Conservation (phyloP, 257 asterid species). For the Handroanthus guayacan region DNA sequence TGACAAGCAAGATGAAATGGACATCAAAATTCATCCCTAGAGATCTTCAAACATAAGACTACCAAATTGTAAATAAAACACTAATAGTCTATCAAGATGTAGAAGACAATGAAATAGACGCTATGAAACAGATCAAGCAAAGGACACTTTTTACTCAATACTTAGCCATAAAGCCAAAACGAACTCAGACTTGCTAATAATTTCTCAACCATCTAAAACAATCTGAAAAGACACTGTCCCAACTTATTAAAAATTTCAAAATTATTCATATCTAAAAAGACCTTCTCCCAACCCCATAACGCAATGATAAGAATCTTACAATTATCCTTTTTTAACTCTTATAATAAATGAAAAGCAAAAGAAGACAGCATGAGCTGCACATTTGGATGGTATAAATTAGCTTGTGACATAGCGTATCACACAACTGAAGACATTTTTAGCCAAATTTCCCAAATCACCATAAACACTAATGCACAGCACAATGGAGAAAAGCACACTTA, state of each 20-base stretch:
- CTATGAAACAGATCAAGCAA: slow-evolving; percentile 6
- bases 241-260: not conserved
- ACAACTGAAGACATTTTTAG: not conserved
- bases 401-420: not conserved
- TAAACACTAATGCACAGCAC: slow-evolving; percentile 6
- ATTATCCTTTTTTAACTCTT: slow-evolving; percentile 6
- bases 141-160: not conserved
- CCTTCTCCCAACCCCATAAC: no score
- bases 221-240: not conserved
- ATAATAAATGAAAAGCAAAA: not conserved
- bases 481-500: slow-evolving; percentile 46
- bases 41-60: not conserved
- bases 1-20: not conserved
- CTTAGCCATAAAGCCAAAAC: not conserved
- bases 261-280: not conserved
- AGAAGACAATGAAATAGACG: not conserved
- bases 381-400: slow-evolving; percentile 13
- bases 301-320: not conserved
- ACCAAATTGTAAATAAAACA: not conserved
- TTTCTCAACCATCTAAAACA: slow-evolving; percentile 6
- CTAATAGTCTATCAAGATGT: not conserved
- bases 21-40: not conserved
- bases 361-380: slow-evolving; percentile 4
- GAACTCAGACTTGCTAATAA: not conserved
- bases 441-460: slow-evolving; percentile 14